Percentiles rank a stretch among this genome's conserved stretches.
Conservation (phyloP, 2,329 filamentous ascomycete genomes). For the Pseudogymnoascus sp. region DNA sequence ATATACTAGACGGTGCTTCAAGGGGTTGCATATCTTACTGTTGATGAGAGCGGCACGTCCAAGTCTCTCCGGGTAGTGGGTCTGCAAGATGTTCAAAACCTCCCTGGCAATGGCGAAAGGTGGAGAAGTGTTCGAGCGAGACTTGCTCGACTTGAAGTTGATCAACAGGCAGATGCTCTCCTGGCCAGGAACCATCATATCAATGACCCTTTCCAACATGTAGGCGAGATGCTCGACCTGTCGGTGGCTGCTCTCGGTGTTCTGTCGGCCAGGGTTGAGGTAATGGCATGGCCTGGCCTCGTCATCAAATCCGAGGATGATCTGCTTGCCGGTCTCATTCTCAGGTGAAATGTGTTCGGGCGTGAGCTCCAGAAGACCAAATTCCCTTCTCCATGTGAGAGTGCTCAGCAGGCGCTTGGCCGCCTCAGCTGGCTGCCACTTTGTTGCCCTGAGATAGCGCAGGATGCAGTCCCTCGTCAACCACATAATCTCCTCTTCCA, state of each 20-base stretch:
- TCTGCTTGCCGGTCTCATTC: constrained; percentile 94
- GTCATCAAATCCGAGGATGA: constrained; percentile 81
- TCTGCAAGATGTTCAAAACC: constrained; percentile 85
- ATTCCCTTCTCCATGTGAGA: constrained; percentile 82
- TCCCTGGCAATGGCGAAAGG: constrained; percentile 68
- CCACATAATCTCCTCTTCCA: constrained; percentile 77
- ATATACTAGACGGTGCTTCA: not conserved
- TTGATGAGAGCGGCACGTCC: constrained; percentile 86
- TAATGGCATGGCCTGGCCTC: constrained; percentile 83
- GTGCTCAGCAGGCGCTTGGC: constrained; percentile 73
- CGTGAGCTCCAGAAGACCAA: constrained; percentile 66
- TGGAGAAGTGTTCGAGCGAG: constrained; percentile 63
- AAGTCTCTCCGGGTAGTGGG: constrained; percentile 88
- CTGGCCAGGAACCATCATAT: constrained; percentile 78
- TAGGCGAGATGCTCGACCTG: constrained; percentile 93
- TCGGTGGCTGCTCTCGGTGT: constrained; percentile 76
- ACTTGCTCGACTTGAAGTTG: constrained; percentile 78
- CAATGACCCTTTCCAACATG: constrained; percentile 86
- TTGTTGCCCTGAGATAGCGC: constrained; percentile 86
- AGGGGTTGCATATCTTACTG: constrained; percentile 41
- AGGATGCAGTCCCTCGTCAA: constrained; percentile 86
- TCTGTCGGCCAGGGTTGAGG: constrained; percentile 81
- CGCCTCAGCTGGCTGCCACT: constrained; percentile 73
- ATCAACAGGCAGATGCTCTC: constrained; percentile 83
- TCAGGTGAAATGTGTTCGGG: constrained; percentile 85